Conservation (phyloP, 179 eudicot species). For the Spinacia oleracea region DNA sequence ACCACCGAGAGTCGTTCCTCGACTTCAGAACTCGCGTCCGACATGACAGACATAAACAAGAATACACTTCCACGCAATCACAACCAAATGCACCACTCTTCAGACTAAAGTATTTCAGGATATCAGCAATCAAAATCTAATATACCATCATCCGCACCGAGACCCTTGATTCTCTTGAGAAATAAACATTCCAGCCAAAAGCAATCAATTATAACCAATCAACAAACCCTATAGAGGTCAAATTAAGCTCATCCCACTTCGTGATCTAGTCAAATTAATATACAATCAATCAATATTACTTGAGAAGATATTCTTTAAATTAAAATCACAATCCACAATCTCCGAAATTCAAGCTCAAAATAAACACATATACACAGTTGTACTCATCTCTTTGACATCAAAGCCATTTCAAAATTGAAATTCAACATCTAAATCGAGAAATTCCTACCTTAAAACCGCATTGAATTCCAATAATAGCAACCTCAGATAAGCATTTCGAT, state of each 20-base stretch:
- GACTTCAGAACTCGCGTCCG: slow-evolving; percentile 34
- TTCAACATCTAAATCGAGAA: slow-evolving; percentile 11
- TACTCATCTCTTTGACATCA: slow-evolving; percentile 8
- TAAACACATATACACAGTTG: slow-evolving; percentile 13
- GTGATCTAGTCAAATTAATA: slow-evolving; percentile 26
- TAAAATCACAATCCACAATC: slow-evolving; percentile 11
- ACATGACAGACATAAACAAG: background rate
- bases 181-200: background rate
- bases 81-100: slow-evolving; percentile 17
- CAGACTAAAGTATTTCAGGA: background rate
- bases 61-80: slow-evolving; percentile 15
- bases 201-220: slow-evolving; percentile 13
- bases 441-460: slow-evolving; percentile 17
- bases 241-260: slow-evolving; percentile 24
- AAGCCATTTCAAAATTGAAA: slow-evolving; percentile 12
- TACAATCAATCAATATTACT: slow-evolving; percentile 22
- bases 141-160: background rate
- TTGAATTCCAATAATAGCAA: slow-evolving; percentile 17
- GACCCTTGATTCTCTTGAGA: slow-evolving; percentile 2
- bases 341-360: slow-evolving; percentile 29
- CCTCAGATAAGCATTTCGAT: slow-evolving; percentile 14
- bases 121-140: slow-evolving; percentile 18
- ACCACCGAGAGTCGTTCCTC: slow-evolving; percentile 28
- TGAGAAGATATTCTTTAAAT: background rate
- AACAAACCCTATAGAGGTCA: slow-evolving; percentile 27